Conservation (phyloP, 306 rosid species). For the Cucumis melo region DNA sequence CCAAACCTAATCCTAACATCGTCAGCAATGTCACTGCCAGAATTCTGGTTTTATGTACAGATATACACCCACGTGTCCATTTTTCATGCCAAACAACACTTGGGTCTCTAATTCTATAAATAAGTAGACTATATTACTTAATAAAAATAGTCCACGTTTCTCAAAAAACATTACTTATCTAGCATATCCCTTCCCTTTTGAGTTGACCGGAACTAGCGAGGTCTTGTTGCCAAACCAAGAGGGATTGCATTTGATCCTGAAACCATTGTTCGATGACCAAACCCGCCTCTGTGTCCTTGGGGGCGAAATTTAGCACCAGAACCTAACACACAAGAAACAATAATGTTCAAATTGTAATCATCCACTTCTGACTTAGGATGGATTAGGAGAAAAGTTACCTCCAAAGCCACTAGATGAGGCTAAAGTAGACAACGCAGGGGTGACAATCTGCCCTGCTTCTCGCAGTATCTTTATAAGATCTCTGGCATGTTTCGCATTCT, state of each 20-base stretch:
- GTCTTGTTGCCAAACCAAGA: conserved; percentile 48
- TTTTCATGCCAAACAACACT: not conserved
- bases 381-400: conserved; percentile 29
- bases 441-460: conserved; percentile 72
- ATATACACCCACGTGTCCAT: not conserved
- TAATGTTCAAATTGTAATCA: not conserved
- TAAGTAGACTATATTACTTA: not conserved
- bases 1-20: not conserved
- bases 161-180: not conserved
- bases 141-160: not conserved
- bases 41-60: not conserved
- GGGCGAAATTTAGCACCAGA: conserved; percentile 55
- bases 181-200: not conserved
- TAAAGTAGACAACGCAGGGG: conserved; percentile 47
- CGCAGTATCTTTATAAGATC: conserved; percentile 68
- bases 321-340: conserved; percentile 20
- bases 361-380: not conserved
- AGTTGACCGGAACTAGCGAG: conserved; percentile 22
- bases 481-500: conserved; percentile 56
- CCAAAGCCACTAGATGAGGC: conserved; percentile 43
- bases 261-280: conserved; percentile 37
- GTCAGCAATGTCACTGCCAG: not conserved
- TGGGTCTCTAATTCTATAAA: not conserved
- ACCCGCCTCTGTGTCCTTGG: conserved; percentile 64
- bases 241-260: conserved; percentile 76